phyloP scores from a whole-genome alignment of 768 basidiomycete genomes.

The Strobilomyces dryophilus region DNA sequence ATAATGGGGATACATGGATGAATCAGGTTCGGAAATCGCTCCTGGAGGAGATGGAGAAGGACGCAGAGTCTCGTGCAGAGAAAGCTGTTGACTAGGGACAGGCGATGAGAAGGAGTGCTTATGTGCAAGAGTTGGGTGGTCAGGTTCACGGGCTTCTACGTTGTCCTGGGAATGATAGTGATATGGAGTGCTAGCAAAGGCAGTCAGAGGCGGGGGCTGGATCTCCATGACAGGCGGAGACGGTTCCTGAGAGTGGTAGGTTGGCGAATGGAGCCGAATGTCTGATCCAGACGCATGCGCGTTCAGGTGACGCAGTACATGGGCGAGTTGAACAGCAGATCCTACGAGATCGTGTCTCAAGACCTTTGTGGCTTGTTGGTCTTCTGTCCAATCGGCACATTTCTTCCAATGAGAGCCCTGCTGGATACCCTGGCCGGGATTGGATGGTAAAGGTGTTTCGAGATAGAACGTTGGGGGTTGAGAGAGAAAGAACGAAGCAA shows the following conservation, averaged over 20 bases:
- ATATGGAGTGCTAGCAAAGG: slow-evolving; percentile 27
- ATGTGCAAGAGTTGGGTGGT: slow-evolving; percentile 18
- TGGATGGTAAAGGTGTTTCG: slow-evolving; percentile 40
- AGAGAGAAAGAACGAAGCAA: slow-evolving; percentile 62
- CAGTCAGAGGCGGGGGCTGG: slow-evolving; percentile 37
- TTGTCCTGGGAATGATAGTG: slow-evolving; percentile 28
- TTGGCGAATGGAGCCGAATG: slow-evolving; percentile 35
- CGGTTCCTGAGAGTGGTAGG: slow-evolving; percentile 30
- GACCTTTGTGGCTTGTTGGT: slow-evolving; percentile 59
- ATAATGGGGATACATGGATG: slow-evolving; percentile 16
- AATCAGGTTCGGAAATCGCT: slow-evolving; percentile 7
- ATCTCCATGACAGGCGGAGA: slow-evolving; percentile 35
- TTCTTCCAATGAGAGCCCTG: slow-evolving; percentile 50
- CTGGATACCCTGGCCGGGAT: slow-evolving; percentile 27
- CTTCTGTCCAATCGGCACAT: slow-evolving; percentile 76
- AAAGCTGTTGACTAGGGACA: slow-evolving; percentile 5
- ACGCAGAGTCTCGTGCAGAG: slow-evolving; percentile 11
- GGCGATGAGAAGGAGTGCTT: slow-evolving; percentile 31
- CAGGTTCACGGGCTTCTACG: slow-evolving; percentile 13
- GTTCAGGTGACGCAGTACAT: slow-evolving; percentile 48
- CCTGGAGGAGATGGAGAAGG: slow-evolving; percentile 3
- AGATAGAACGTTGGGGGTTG: slow-evolving; percentile 67
- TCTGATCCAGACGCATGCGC: slow-evolving; percentile 30
- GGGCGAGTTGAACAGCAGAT: slow-evolving; percentile 54
- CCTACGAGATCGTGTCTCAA: slow-evolving; percentile 65